These are phyloP conservation scores for Zasmidium cellare DNA, from an alignment of 2,329 filamentous ascomycete species.

Conservation along the genomic window DNA sequence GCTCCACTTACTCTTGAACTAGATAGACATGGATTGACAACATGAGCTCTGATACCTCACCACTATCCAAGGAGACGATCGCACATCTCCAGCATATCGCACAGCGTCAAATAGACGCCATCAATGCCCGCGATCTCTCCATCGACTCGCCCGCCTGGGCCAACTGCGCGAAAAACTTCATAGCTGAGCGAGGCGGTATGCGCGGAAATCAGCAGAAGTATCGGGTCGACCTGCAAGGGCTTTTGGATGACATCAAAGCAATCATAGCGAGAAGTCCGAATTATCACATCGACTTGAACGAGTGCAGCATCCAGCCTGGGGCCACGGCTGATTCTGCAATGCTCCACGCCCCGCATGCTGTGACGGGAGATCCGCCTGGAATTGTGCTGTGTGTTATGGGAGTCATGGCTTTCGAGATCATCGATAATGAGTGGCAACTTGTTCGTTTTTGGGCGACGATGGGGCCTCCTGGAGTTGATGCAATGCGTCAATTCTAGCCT, in stretches of 20 bases:
- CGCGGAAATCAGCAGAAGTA: neutral
- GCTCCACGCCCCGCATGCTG: neutral
- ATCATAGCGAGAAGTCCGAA: neutral
- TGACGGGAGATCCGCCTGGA: neutral
- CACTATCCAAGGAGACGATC: neutral
- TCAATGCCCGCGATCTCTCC: neutral
- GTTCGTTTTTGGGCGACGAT: neutral
- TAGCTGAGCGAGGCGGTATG: neutral
- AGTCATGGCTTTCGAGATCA: neutral
- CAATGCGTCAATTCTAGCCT: neutral
- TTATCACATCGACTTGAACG: neutral
- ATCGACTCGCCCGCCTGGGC: neutral
- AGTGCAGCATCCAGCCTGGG: neutral
- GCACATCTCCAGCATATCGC: neutral
- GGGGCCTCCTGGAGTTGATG: neutral
- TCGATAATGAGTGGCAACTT: neutral
- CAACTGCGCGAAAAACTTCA: neutral
- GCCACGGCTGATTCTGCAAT: neutral
- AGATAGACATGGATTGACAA: neutral
- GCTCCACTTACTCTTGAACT: too few relatives aligned
- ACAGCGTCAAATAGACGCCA: neutral
- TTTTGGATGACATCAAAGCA: neutral
- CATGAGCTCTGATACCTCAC: neutral
- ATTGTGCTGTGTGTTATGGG: neutral
- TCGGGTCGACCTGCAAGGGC: neutral